These are phyloP conservation scores for Apiotrichum brassicae DNA, from an alignment of 1,284 basidiomycete species.

Conservation along the genomic window DNA sequence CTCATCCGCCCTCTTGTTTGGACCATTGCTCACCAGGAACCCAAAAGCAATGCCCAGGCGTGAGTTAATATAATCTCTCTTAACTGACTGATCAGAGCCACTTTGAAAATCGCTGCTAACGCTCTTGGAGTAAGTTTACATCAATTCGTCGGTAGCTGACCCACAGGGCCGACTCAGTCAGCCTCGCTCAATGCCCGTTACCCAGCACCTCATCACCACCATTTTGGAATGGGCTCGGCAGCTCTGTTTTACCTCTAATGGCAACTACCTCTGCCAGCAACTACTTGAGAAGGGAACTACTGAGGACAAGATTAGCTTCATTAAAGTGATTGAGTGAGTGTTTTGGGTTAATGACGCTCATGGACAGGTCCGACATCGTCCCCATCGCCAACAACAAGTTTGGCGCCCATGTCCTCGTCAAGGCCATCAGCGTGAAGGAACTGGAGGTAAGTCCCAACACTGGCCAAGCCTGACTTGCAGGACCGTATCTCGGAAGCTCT, in stretches of 20 bases:
- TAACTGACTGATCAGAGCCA: conserved; percentile 16
- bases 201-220: conserved; percentile 20
- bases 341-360: background rate
- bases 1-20: conserved; percentile 32
- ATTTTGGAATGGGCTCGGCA: conserved; percentile 36
- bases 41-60: conserved; percentile 29
- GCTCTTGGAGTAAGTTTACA: conserved; percentile 28
- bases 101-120: conserved; percentile 33
- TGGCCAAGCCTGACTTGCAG: conserved; percentile 4
- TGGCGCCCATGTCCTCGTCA: conserved; percentile 42
- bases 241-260: conserved; percentile 41
- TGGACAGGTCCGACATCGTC: conserved; percentile 31
- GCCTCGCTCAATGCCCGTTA: conserved; percentile 6
- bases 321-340: conserved; percentile 33
- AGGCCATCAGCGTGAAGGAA: conserved; percentile 35
- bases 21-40: conserved; percentile 36
- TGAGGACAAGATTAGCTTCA: conserved; percentile 34
- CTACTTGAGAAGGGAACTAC: conserved; percentile 33
- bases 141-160: background rate
- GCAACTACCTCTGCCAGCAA: conserved; percentile 44
- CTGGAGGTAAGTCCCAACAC: conserved; percentile 26
- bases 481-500: conserved; percentile 31
- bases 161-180: conserved; percentile 8
- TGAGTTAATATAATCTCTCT: conserved; percentile 7
- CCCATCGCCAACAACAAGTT: conserved; percentile 42